Conservation (phyloP, 352 stramenopile genomes). For the Globisporangium echinulatum region DNA sequence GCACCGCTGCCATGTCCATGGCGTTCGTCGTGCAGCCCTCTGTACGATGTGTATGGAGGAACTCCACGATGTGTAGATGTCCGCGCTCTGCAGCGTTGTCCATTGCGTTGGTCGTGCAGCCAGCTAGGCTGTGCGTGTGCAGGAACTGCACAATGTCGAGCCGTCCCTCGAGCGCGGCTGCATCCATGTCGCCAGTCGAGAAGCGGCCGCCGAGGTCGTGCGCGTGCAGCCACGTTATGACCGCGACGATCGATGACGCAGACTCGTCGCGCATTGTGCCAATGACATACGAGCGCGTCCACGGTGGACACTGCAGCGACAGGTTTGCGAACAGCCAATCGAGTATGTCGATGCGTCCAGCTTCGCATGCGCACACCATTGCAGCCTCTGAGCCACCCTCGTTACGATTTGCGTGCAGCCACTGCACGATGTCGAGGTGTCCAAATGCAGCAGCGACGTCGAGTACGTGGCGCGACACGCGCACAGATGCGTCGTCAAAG, state of each 20-base stretch:
- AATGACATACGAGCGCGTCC: constrained; percentile 2
- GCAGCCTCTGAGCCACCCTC: constrained; percentile 20
- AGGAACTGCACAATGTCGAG: constrained; percentile 11
- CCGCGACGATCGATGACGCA: neutral
- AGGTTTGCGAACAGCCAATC: constrained; percentile 3
- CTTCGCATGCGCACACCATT: neutral
- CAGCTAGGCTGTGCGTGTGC: neutral
- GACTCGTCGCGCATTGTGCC: neutral
- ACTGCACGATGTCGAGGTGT: constrained; percentile 20
- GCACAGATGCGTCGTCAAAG: neutral
- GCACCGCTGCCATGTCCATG: constrained; percentile 10
- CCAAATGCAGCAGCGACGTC: constrained; percentile 5
- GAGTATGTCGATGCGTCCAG: constrained; percentile 3
- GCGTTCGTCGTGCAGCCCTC: constrained; percentile 12
- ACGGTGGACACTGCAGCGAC: neutral
- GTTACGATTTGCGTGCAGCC: constrained; percentile 25
- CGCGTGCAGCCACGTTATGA: constrained; percentile 2
- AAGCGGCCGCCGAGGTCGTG: constrained; percentile 2
- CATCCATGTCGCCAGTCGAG: constrained; percentile 1
- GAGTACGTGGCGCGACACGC: constrained; percentile 9
- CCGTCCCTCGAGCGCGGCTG: neutral
- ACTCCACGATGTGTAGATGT: constrained; percentile 9
- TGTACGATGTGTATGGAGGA: constrained; percentile 5
- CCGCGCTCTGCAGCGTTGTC: constrained; percentile 9
- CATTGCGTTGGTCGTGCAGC: constrained; percentile 13